Conservation (phyloP, 1,284 basidiomycete species). For the Bondarzewia mesenterica region DNA sequence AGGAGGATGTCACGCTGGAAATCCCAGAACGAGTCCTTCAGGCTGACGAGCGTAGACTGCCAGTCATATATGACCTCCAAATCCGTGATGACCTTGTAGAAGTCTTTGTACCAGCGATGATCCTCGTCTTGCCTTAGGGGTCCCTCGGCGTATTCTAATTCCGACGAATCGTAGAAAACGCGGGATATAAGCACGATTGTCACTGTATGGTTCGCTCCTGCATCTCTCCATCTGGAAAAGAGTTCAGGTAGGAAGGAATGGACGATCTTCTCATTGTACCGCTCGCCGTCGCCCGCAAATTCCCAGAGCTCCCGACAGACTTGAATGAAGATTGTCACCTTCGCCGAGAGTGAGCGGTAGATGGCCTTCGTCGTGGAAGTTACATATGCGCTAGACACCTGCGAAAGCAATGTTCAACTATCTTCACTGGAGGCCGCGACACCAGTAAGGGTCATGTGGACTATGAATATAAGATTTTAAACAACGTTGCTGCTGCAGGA, state of each 20-base stretch:
- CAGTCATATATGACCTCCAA: slow-evolving; percentile 85
- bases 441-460: no score
- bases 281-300: slow-evolving; percentile 93
- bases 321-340: slow-evolving; percentile 90
- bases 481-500: no score
- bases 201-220: slow-evolving; percentile 86
- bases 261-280: slow-evolving; percentile 94
- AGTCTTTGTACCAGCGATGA: slow-evolving; percentile 88
- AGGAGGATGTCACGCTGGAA: slow-evolving; percentile 85
- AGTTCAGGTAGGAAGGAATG: slow-evolving; percentile 87
- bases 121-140: slow-evolving; percentile 69
- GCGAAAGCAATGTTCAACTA: no score
- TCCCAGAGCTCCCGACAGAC: slow-evolving; percentile 96
- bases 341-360: slow-evolving; percentile 87
- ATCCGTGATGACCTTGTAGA: slow-evolving; percentile 92
- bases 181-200: slow-evolving; percentile 94
- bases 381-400: slow-evolving; percentile 79
- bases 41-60: slow-evolving; percentile 76
- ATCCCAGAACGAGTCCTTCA: slow-evolving; percentile 85
- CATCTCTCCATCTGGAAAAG: slow-evolving; percentile 76
- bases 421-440: no score
- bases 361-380: slow-evolving; percentile 82
- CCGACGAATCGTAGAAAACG: slow-evolving; percentile 83
- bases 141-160: slow-evolving; percentile 71
- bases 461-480: slow-evolving; percentile 1